These are phyloP conservation scores for Phytophthora macrochlamydospora DNA, from an alignment of 352 stramenopile genomes.

Conservation along the genomic window DNA sequence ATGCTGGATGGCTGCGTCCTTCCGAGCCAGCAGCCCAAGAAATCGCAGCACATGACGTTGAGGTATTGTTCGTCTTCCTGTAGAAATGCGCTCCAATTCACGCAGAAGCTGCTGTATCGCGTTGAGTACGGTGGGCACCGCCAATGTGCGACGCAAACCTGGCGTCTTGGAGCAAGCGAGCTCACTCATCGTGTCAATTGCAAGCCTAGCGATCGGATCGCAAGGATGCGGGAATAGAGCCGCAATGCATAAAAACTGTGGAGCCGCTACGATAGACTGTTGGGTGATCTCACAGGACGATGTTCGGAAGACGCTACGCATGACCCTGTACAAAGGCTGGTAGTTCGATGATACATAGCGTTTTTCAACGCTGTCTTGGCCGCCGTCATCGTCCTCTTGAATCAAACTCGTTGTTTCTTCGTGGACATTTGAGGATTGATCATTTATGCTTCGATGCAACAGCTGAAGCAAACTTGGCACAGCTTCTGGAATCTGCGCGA, in stretches of 20 bases:
- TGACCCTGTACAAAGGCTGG: conserved; percentile 43
- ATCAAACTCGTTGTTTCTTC: conserved; percentile 6
- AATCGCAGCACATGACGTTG: conserved; percentile 52
- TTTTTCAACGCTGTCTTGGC: conserved; percentile 21
- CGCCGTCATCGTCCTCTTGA: background rate
- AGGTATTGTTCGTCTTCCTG: conserved; percentile 14
- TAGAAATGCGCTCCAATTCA: conserved; percentile 32
- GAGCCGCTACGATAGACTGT: conserved; percentile 38
- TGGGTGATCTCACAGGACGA: conserved; percentile 31
- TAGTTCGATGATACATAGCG: conserved; percentile 11
- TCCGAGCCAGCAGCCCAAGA: conserved; percentile 45
- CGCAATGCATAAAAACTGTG: conserved; percentile 53
- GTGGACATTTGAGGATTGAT: background rate
- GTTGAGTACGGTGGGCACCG: conserved; percentile 52
- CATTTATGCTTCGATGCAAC: conserved; percentile 25
- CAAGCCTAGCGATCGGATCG: conserved; percentile 42
- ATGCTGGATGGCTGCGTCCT: conserved; percentile 51
- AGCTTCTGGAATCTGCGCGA: conserved; percentile 42
- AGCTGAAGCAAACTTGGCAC: conserved; percentile 49
- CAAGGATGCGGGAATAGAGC: conserved; percentile 47
- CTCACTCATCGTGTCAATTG: conserved; percentile 44
- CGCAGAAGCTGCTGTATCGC: conserved; percentile 42
- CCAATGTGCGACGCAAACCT: conserved; percentile 35
- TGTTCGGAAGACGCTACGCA: conserved; percentile 38
- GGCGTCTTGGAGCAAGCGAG: conserved; percentile 31